Conservation (phyloP, 805 yeast species). For the Candida chauliodis region DNA sequence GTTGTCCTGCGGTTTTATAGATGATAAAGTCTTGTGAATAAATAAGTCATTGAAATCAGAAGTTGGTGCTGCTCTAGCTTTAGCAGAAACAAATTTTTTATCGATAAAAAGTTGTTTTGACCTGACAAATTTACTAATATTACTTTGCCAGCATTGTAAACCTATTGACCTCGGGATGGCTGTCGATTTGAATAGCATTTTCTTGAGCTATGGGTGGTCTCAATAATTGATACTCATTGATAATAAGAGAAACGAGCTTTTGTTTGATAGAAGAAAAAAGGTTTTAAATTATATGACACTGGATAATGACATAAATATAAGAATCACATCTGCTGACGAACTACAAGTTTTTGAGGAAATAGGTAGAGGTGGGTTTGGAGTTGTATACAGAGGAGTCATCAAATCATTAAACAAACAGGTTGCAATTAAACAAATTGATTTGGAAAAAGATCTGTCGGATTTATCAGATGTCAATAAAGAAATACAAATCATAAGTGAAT, state of each 20-base stretch:
- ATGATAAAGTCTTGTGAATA: conserved; percentile 9
- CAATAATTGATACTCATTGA: too few species aligned
- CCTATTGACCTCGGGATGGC: too few species aligned
- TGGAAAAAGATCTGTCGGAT: conserved; percentile 63
- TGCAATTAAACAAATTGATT: conserved; percentile 65
- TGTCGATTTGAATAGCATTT: too few species aligned
- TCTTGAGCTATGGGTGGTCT: too few species aligned
- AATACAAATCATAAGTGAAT: conserved; percentile 64
- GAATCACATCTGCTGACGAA: conserved; percentile 29
- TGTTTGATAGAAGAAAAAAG: background rate
- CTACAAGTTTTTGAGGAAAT: conserved; percentile 49
- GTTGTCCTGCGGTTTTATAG: conserved; percentile 13
- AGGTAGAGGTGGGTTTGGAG: conserved; percentile 79
- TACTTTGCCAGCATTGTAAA: too few species aligned
- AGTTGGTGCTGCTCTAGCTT: background rate
- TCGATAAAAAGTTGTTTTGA: too few species aligned
- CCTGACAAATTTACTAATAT: too few species aligned
- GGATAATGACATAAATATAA: background rate
- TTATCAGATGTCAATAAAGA: conserved; percentile 71
- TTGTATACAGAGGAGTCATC: conserved; percentile 63
- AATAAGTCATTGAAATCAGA: conserved; percentile 8
- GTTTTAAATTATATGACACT: conserved; percentile 1
- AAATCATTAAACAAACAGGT: conserved; percentile 41
- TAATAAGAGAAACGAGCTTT: background rate
- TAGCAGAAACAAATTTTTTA: background rate